Percentiles rank a stretch among this genome's conserved stretches.
These are phyloP conservation scores for Verticillium nubilum DNA, from an alignment of 2,329 filamentous ascomycete genomes.

Conservation along the genomic window DNA sequence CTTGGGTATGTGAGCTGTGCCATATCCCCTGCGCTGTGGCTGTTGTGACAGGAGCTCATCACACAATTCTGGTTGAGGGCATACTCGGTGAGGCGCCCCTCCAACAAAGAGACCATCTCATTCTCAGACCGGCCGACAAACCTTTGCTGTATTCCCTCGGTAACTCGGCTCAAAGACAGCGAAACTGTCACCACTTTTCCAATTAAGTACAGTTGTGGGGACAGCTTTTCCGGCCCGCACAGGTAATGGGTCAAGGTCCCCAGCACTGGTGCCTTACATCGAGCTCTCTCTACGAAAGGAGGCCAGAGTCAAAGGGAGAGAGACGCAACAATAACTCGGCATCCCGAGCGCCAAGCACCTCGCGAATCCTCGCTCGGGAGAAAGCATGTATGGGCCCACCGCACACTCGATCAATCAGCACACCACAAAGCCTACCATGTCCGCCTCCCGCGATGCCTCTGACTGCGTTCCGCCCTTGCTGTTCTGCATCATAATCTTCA, in stretches of 20 bases:
- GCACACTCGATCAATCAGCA: not conserved
- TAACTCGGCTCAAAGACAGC: not conserved
- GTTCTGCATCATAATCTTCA: not conserved
- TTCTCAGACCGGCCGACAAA: not conserved
- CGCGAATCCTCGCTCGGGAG: not conserved
- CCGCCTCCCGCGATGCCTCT: not conserved
- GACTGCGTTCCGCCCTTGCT: not conserved
- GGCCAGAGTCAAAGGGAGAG: not conserved
- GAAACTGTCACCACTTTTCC: not conserved
- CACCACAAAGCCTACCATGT: slow-evolving; percentile 1
- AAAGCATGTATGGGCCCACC: not conserved
- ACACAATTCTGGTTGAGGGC: not conserved
- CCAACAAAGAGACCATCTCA: not conserved
- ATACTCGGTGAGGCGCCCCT: not conserved
- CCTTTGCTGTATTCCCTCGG: not conserved
- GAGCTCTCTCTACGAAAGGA: not conserved
- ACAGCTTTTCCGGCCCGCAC: not conserved
- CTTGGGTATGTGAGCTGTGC: too few species aligned
- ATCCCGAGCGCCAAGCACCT: not conserved
- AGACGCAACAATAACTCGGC: not conserved
- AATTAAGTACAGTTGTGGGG: not conserved
- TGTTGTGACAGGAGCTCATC: not conserved
- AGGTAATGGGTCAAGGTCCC: not conserved
- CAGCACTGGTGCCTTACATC: not conserved
- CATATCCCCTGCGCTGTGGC: too few species aligned